Percentiles rank a stretch among this genome's conserved stretches.
These are phyloP conservation scores for Cryptosporidium baileyi DNA, from an alignment of 169 alveolate genomes.

Conservation along the genomic window DNA sequence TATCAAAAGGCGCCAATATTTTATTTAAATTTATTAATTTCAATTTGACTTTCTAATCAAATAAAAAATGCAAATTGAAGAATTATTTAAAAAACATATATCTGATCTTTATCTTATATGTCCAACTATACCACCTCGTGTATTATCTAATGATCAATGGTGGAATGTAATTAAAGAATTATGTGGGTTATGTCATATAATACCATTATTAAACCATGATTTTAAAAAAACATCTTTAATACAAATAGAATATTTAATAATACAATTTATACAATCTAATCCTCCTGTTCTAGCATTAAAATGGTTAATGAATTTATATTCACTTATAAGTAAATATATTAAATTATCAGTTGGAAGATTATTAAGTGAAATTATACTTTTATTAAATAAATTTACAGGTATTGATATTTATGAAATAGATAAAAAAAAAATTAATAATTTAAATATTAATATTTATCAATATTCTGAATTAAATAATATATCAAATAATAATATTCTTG, in stretches of 20 bases:
- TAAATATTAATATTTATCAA: background rate
- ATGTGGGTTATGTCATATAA: constrained; percentile 50
- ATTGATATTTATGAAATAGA: constrained; percentile 4
- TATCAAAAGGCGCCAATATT: too few relatives aligned
- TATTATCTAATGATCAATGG: constrained; percentile 52
- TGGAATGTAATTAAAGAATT: constrained; percentile 47
- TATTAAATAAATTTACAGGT: constrained; percentile 41
- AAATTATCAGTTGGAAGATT: constrained; percentile 26
- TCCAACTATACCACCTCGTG: constrained; percentile 62
- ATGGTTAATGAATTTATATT: constrained; percentile 48
- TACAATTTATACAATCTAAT: constrained; percentile 42
- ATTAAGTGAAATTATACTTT: constrained; percentile 1
- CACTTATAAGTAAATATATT: constrained; percentile 28
- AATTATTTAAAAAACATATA: constrained; percentile 25
- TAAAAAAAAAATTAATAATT: background rate
- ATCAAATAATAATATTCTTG: background rate
- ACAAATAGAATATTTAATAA: constrained; percentile 38
- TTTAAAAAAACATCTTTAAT: constrained; percentile 8
- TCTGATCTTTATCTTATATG: constrained; percentile 49
- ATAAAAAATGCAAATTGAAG: constrained; percentile 12
- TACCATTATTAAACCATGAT: background rate
- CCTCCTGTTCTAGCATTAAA: constrained; percentile 39
- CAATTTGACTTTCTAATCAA: background rate
- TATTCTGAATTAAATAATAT: background rate
- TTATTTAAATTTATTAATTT: background rate